Percentiles rank a stretch among this genome's conserved stretches.
phyloP scores from a whole-genome alignment of 192 early-diverging fungal species.

The Coemansia sp. region DNA sequence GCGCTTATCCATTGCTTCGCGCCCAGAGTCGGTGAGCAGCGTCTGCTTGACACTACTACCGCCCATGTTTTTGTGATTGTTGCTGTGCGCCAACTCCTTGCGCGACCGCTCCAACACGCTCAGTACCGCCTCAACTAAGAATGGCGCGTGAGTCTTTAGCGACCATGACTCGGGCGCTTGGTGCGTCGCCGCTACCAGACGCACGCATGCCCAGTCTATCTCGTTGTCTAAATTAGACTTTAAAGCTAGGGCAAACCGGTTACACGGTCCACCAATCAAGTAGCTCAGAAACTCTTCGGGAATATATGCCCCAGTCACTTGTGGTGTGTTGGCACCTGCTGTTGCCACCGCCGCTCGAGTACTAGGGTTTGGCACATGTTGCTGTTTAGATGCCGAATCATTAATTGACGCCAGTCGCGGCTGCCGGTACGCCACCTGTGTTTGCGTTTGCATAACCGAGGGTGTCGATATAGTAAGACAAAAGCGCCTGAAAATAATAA shows the following conservation, averaged over 20 bases:
- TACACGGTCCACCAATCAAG: constrained; percentile 42
- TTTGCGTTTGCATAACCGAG: neutral
- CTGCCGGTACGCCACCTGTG: constrained; percentile 12
- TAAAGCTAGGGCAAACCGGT: constrained; percentile 48
- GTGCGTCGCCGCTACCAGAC: constrained; percentile 35
- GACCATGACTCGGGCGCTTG: constrained; percentile 33
- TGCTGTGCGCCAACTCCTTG: constrained; percentile 13
- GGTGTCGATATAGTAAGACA: no score
- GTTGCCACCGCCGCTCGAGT: neutral
- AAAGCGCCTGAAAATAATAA: no score
- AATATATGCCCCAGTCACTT: constrained; percentile 19
- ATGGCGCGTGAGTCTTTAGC: constrained; percentile 36
- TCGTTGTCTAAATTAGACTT: constrained; percentile 48
- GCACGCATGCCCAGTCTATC: constrained; percentile 52
- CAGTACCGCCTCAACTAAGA: constrained; percentile 45
- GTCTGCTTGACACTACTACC: neutral
- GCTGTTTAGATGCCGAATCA: constrained; percentile 9
- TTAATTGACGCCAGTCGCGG: constrained; percentile 28
- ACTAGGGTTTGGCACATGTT: neutral
- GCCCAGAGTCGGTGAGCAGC: constrained; percentile 23
- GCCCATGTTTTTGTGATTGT: neutral
- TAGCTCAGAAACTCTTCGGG: constrained; percentile 31
- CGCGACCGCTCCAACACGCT: constrained; percentile 34
- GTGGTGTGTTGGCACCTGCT: neutral
- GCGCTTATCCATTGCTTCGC: constrained; percentile 10